phyloP scores from a whole-genome alignment of 1,139 yeast species.

The Sugiyamaella neomexicana region DNA sequence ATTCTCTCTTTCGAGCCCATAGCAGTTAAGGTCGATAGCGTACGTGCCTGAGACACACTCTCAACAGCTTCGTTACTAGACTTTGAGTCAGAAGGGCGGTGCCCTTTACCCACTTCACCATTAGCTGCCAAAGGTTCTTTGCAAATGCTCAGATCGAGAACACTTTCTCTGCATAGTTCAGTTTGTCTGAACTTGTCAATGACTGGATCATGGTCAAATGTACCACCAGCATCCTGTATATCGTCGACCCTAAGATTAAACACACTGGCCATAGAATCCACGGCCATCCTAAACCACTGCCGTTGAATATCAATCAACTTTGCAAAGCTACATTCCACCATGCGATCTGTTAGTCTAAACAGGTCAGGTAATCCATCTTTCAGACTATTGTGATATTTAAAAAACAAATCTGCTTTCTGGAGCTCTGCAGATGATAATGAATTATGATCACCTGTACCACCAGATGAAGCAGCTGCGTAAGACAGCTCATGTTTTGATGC shows the following conservation, averaged over 20 bases:
- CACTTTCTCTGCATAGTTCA: slow-evolving; percentile 3
- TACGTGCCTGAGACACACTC: slow-evolving; percentile 7
- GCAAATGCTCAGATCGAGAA: slow-evolving; percentile 17
- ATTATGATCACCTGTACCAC: slow-evolving; percentile 9
- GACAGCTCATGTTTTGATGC: slow-evolving; percentile 23
- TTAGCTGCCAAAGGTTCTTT: slow-evolving; percentile 8
- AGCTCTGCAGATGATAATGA: slow-evolving; percentile 20
- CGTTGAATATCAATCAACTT: slow-evolving; percentile 32
- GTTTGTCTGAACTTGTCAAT: slow-evolving; percentile 23
- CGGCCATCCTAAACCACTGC: slow-evolving; percentile 34
- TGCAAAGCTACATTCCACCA: slow-evolving; percentile 29
- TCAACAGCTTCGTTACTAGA: not conserved
- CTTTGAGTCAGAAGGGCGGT: slow-evolving; percentile 3
- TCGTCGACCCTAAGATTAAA: slow-evolving; percentile 27
- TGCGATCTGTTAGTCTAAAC: slow-evolving; percentile 30
- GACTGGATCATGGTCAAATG: slow-evolving; percentile 32
- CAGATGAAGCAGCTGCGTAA: slow-evolving; percentile 8
- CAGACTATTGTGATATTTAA: slow-evolving; percentile 32
- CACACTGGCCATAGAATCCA: slow-evolving; percentile 33
- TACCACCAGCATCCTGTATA: slow-evolving; percentile 22
- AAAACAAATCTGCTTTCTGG: slow-evolving; percentile 31
- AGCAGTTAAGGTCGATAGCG: not conserved
- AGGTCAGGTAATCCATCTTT: slow-evolving; percentile 36
- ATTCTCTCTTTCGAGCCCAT: slow-evolving; percentile 4
- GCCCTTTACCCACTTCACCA: not conserved